phyloP scores from a whole-genome alignment of 2,329 filamentous ascomycete genomes.

The Rhexocercosporidium sp. region DNA sequence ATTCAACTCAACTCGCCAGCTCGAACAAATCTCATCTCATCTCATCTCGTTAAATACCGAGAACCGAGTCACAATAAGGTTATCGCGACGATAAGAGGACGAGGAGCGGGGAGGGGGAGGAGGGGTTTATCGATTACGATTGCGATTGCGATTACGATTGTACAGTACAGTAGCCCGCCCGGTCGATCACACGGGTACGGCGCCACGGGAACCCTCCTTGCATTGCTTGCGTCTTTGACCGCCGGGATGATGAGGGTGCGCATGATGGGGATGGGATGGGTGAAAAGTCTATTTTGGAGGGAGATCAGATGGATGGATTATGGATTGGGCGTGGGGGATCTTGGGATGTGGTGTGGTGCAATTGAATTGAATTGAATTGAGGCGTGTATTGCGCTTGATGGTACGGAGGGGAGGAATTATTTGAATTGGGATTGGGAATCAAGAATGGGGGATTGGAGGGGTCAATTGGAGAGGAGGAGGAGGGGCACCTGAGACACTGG shows the following conservation, averaged over 20 bases:
- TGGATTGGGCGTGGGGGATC: background rate
- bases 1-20: background rate
- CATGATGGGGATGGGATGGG: background rate
- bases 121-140: background rate
- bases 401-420: background rate
- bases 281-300: too few relatives aligned
- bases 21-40: background rate
- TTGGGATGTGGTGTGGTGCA: too few relatives aligned
- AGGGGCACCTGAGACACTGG: background rate
- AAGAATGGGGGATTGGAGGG: background rate
- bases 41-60: background rate
- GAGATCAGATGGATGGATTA: background rate
- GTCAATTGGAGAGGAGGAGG: background rate
- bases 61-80: conserved; percentile 3
- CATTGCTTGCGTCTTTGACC: background rate
- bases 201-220: background rate
- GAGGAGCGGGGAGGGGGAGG: too few relatives aligned
- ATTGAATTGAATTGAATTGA: background rate
- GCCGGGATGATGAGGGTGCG: background rate
- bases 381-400: background rate
- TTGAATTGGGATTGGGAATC: background rate
- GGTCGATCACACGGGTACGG: background rate
- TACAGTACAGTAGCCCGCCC: too few relatives aligned
- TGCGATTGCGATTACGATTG: too few relatives aligned
- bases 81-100: conserved; percentile 1